Base-by-base conservation (phyloP, 139 green algal species). In the Closterium sp. region DNA sequence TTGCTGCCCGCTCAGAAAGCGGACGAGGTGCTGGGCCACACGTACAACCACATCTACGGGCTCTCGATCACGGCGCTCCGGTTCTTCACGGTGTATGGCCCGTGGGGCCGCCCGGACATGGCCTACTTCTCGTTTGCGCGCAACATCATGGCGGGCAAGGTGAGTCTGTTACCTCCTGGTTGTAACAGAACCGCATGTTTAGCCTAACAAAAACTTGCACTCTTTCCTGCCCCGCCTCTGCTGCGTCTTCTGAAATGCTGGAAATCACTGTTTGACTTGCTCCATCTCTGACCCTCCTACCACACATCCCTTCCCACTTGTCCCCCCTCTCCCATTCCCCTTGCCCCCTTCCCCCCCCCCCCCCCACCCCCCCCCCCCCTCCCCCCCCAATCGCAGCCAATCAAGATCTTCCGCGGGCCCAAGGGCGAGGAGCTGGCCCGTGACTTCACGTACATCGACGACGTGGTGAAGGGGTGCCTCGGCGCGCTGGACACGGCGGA, bases 1-100 rank as follows among this genome's bases (percentile, higher is more conserved):
- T 86, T 6, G 4, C 19, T 9, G 38, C 9, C 19, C 38, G 4
- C 19, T 9, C 38, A 66, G 93, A 94, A 96, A 87, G 91, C 93
- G 25, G 93, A 94, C 89, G 96, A 98, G 95, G 88, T 96, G 34
- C 85, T 98, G 1, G 96, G 95, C 36, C 95, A 97, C 90, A 94
- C 94, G 0, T 98, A 98, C 94, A 95, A 95, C 66, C 94, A 96
- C 93, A 96, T 98, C 85, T 94, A 97, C 90, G 88, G 93, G 43
- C 90, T 98, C 38, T 94, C 91, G 2, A 87, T 97, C 2, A 98
- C 96, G n/a, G 94, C 76, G 21, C 87, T 96, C 64, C 85, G 85
- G 81, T 98, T 98, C 91, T 98, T 98, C 95, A 98, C 96, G 1
- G 96, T 98, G 86, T 98, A 98, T 90, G 96, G 96, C 1, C 96